Evolutionary conservation across 768 basidiomycete genomes (phyloP), one percentile per base, ranked within the genome.

Genomic region (Thelephora ganbajun): DNA sequence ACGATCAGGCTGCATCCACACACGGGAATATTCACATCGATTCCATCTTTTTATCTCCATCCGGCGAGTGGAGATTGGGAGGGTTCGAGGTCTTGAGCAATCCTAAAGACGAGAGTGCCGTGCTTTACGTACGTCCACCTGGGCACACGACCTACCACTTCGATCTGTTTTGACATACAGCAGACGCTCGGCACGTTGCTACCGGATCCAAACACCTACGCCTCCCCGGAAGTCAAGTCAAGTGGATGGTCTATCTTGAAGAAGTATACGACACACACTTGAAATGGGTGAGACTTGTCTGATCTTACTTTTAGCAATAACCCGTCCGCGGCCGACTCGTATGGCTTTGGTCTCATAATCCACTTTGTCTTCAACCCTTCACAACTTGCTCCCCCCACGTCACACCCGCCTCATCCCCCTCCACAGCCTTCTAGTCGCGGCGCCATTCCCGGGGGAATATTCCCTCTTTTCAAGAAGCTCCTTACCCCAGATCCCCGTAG

Each of bases 51-150:
- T 77, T 96, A 45, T 90, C 94, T 0, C 81, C 83, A 0, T 87
- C 90, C 0, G 89, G 94, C 5, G 96, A 99, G 67, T 98, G 94
- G 96, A 88, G 88, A 58, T 67, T 99, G 6, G 93, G 89, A 16
- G 94, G 94, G 0, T 92, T 98, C 57, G 96, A 99, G 57, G 65
- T 94, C 0, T 62, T 96, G 52, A 91, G 89, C 55, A 87, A 74
- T 54, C 73, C 82, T 7, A 85, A 79, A 55, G 93, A 97, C 46
- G 80, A 86, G 12, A 61, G 70, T 41, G 76, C 85, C 30, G 74
- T 86, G 13, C 67, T 92, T 58, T 94, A 86, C 70, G 90, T 92
- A 66, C 63, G 83, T 65, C 54, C 57, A 54, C 56, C 43, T 35
- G 49, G 52, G n/a, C n/a, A n/a, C n/a, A n/a, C 49, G 39, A 35